A percentile compares a stretch with the other conserved stretches of the same genome.
Conservation (phyloP, 1,284 basidiomycete genomes). For the Neotropicomus parvogracilis region DNA sequence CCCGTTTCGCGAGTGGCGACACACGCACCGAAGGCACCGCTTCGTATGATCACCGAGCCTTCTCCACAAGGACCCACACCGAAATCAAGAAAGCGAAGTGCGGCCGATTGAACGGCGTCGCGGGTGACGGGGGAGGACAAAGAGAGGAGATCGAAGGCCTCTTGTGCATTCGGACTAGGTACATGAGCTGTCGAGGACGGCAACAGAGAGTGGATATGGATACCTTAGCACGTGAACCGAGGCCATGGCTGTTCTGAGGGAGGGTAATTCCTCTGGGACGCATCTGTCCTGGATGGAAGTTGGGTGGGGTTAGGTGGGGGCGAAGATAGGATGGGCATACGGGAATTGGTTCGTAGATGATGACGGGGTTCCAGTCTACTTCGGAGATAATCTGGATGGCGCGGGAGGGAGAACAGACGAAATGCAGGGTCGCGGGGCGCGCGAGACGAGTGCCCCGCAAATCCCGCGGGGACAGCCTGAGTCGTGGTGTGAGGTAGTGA, state of each 20-base stretch:
- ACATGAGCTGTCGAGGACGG: slow-evolving; percentile 5
- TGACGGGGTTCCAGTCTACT: slow-evolving; percentile 61
- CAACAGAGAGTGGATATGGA: background rate
- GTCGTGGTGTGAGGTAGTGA: slow-evolving; percentile 74
- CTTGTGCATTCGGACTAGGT: slow-evolving; percentile 72
- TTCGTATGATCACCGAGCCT: slow-evolving; percentile 71
- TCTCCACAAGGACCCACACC: slow-evolving; percentile 48
- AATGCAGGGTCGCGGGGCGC: slow-evolving; percentile 68
- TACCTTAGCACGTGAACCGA: slow-evolving; percentile 67
- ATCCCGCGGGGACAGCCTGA: slow-evolving; percentile 71
- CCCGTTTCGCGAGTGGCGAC: slow-evolving; percentile 43
- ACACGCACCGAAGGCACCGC: slow-evolving; percentile 76
- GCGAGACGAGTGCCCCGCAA: slow-evolving; percentile 52
- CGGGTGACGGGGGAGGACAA: slow-evolving; percentile 47
- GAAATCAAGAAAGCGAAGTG: slow-evolving; percentile 51
- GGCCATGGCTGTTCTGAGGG: slow-evolving; percentile 60
- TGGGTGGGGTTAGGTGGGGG: background rate
- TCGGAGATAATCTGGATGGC: slow-evolving; percentile 68
- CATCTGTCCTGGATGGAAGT: slow-evolving; percentile 61
- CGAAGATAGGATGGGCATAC: slow-evolving; percentile 39
- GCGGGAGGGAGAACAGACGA: slow-evolving; percentile 79
- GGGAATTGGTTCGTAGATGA: slow-evolving; percentile 85
- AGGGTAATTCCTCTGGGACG: slow-evolving; percentile 71
- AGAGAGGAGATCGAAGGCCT: slow-evolving; percentile 65
- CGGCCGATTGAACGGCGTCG: slow-evolving; percentile 58